Base-by-base conservation (phyloP, 345 rosid genomes). In the Citrus cavaleriei region DNA sequence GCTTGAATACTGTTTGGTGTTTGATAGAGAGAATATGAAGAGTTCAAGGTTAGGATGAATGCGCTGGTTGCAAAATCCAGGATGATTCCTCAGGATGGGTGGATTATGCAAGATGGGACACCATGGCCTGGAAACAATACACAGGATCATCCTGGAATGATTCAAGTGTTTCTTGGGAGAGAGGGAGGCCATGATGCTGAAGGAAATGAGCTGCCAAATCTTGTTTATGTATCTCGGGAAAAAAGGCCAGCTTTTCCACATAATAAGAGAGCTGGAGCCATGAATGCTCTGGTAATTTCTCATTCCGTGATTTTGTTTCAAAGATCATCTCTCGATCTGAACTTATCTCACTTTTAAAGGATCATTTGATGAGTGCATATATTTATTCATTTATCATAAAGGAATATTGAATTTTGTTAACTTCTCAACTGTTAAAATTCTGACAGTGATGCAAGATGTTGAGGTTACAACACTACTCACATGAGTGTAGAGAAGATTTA, bases 91-190 rank as follows among this genome's bases (percentile, higher is more conserved):
- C 66, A 85, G 49, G 98, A 92, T 73, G 99, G 98, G 27, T 93
- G 97, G 97, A 90, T 91, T 81, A 96, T 96, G 98, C 97, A 88
- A 85, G 98, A 97, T 84, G 99, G 98, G 59, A 94, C 98, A 6
- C 98, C 97, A 67, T 97, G 98, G 99, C 98, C 99, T 34, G 99
- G 98, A 76, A 97, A 97, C 91, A 97, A 97, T 80, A 97, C 98
- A 27, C 90, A 86, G 81, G 98, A 97, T 83, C 98, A 93, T 28
- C 99, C 98, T 12, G 99, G 98, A 46, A 94, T 97, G 99, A 97
- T 94, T 87, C 92, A 94, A 86, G 97, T 91, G 60, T 94, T 92
- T 78, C 92, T 91, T n/a, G 98, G 98, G 51, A 89, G 83, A 82
- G 90, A 88, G 38, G 98, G 97, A 80, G 94, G 93, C 46, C 88